Evolutionary conservation across 169 alveolate species (phyloP).

Genomic region (Eimeria acervulina): DNA sequence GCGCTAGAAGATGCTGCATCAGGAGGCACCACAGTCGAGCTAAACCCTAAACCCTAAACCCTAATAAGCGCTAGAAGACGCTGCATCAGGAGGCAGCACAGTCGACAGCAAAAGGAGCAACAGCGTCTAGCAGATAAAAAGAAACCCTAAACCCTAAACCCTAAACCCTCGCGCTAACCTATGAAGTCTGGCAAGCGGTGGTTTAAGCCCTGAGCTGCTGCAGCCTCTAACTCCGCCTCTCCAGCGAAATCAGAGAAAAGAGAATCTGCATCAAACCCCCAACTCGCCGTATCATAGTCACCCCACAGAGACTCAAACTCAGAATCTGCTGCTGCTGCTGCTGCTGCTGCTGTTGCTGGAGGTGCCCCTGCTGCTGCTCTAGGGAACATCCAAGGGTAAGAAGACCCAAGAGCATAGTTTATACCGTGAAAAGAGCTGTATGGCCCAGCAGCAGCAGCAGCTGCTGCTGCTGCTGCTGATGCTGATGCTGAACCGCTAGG

Average conservation of each 20-base stretch:
- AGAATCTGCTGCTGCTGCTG: conserved; percentile 30
- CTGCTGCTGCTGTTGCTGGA: conserved; percentile 52
- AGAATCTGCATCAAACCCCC: conserved; percentile 20
- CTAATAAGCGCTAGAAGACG: no score
- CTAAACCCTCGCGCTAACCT: conserved; percentile 18
- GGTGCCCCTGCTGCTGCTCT: conserved; percentile 6
- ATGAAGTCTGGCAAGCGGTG: neutral
- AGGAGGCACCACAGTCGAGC: no score
- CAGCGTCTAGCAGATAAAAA: no score
- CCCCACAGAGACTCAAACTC: conserved; percentile 43
- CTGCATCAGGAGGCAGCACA: no score
- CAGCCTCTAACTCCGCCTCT: neutral
- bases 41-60: conserved; percentile 29
- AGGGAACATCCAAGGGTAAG: neutral
- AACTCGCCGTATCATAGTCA: neutral
- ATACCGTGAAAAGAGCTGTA: no score
- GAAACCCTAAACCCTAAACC: conserved; percentile 33
- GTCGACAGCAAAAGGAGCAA: no score
- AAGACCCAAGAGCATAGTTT: neutral
- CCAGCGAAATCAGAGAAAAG: neutral
- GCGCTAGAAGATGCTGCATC: no score
- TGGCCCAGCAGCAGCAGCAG: neutral
- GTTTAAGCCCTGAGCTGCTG: neutral
- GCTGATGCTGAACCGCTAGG: neutral
- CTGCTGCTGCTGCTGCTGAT: neutral